Base-by-base conservation (phyloP, 2,329 filamentous ascomycete genomes). In the Penicillium sp. region DNA sequence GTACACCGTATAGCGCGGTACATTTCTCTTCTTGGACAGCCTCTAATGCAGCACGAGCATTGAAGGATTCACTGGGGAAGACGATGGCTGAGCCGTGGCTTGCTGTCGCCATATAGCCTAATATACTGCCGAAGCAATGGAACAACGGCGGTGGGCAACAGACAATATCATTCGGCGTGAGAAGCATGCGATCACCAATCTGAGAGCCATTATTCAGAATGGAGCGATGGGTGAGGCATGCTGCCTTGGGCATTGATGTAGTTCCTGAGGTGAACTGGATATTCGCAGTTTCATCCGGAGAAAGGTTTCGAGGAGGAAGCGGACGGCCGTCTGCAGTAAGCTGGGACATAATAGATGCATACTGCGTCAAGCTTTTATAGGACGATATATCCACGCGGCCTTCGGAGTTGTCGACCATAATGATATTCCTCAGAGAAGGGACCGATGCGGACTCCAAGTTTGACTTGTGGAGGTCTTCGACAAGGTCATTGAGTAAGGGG, bases 251-350 rank as follows among this genome's bases (percentile, higher is more conserved):
- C 67, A 84, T 81, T 0, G 89, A 90, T 0, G 94, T 97, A 0
- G 94, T 97, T n/a, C 93, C 94, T 0, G 89, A 93, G 0, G 94
- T 99, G 77, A 97, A 97, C 73, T 97, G 93, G 61, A 97, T 96
- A 70, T 97, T 97, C 63, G 95, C 87, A 2, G 89, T 85, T 49
- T 97, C 93, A 58, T 83, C 72, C 0, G 85, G 79, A 88, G 78
- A 74, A 24, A 72, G 31, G 65, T 64, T 11, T 69, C 79, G 71
- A 74, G 78, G 58, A 67, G 74, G 66, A 75, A 89, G 54, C 58
- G 72, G 57, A 46, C 55, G 58, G 46, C 67, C 68, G 53, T 74
- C 67, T n/a, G 69, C 71, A 5, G 77, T 74, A 57, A 82, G 72
- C 10, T 75, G 68, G 13, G 74, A 75, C 29, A 70, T 67, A 57